These are phyloP conservation scores for Ceratobasidium theobromae DNA, from an alignment of 1,284 basidiomycete species.

Conservation along the genomic window DNA sequence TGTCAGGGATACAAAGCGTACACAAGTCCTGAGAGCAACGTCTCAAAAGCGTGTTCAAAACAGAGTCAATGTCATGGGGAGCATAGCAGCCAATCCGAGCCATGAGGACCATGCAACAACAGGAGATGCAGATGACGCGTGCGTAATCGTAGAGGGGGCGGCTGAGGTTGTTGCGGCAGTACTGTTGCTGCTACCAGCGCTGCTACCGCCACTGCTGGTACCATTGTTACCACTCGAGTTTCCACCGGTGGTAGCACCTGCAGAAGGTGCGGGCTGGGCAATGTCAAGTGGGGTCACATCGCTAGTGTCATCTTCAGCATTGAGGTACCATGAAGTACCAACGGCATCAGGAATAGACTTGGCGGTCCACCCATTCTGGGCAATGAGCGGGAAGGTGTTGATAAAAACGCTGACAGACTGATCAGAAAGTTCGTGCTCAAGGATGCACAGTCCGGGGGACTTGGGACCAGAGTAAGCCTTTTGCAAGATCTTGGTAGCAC, in stretches of 20 bases:
- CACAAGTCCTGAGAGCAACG: not conserved
- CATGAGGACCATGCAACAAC: conserved; percentile 1
- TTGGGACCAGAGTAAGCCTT: conserved; percentile 36
- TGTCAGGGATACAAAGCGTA: conserved; percentile 5
- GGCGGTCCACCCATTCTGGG: conserved; percentile 43
- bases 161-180: not conserved
- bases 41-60: not conserved
- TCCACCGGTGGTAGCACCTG: not conserved
- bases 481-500: conserved; percentile 17
- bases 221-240: too few species aligned
- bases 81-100: not conserved
- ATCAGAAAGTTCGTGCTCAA: conserved; percentile 47
- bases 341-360: conserved; percentile 38
- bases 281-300: conserved; percentile 18
- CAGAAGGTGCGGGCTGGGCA: not conserved
- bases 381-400: conserved; percentile 42
- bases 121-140: not conserved
- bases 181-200: not conserved
- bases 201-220: too few species aligned
- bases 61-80: not conserved
- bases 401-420: conserved; percentile 46
- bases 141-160: not conserved
- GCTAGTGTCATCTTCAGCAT: conserved; percentile 36
- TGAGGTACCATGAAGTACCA: conserved; percentile 37
- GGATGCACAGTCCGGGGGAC: conserved; percentile 43